A percentile compares a stretch with the other conserved stretches of the same genome.
Evolutionary conservation across 495 filamentous ascomycete species (phyloP).

Genomic region (Patellaria atrata): DNA sequence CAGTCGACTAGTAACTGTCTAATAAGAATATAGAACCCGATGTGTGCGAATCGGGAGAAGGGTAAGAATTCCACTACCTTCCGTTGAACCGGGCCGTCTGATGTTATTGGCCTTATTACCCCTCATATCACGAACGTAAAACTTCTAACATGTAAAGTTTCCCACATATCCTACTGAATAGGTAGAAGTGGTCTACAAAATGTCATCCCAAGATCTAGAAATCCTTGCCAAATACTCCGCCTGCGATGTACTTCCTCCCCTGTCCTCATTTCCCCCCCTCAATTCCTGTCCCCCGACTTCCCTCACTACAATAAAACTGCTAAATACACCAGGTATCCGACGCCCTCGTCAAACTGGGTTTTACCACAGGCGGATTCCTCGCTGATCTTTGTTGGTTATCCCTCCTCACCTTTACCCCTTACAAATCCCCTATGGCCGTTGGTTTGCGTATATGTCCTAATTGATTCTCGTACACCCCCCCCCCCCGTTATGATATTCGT

Average conservation of each 20-base stretch:
- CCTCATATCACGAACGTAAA: background rate
- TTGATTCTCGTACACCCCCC: too few relatives aligned
- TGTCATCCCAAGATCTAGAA: slow-evolving; percentile 7
- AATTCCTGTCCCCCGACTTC: background rate
- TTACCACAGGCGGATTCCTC: slow-evolving; percentile 34
- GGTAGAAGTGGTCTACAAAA: background rate
- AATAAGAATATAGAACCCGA: too few relatives aligned
- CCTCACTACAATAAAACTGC: background rate
- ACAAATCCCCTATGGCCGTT: too few relatives aligned
- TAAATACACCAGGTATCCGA: slow-evolving; percentile 21
- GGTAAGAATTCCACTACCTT: too few relatives aligned
- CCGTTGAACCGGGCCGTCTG: background rate
- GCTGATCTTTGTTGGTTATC: slow-evolving; percentile 42
- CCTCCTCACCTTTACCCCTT: too few relatives aligned
- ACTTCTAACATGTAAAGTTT: background rate
- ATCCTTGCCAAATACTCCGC: slow-evolving; percentile 29
- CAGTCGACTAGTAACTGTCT: too few relatives aligned
- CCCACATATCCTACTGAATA: background rate
- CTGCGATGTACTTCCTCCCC: slow-evolving; percentile 40
- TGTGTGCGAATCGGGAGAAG: too few relatives aligned
- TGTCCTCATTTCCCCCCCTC: background rate
- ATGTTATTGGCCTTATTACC: background rate
- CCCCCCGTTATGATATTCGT: too few relatives aligned
- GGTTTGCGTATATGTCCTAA: too few relatives aligned
- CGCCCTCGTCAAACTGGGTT: slow-evolving; percentile 25